Conservation (phyloP, 1,284 basidiomycete species). For the Pseudozyma thailandica region DNA sequence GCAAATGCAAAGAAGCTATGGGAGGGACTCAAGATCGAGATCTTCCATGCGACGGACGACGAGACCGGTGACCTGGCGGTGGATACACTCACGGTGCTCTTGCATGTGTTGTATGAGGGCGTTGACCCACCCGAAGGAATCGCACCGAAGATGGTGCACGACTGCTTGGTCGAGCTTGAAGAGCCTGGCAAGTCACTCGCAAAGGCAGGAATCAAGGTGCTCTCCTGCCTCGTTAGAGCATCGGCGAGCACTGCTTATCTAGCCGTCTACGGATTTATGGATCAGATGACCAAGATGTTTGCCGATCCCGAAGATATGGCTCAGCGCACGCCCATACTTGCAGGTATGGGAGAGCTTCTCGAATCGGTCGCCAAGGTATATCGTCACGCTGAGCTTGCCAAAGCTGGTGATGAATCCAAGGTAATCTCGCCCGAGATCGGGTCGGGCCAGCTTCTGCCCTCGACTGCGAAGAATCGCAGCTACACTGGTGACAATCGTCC, state of each 20-base stretch:
- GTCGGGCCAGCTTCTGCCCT: conserved; percentile 30
- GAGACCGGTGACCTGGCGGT: conserved; percentile 53
- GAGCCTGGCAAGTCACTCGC: conserved; percentile 62
- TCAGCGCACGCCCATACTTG: conserved; percentile 78
- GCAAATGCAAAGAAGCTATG: conserved; percentile 58
- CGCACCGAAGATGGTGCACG: conserved; percentile 58
- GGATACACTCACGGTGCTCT: conserved; percentile 51
- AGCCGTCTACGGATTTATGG: conserved; percentile 51
- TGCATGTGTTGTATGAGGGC: conserved; percentile 58
- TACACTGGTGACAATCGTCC: conserved; percentile 56
- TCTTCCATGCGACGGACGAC: conserved; percentile 66
- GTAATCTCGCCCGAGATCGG: conserved; percentile 8
- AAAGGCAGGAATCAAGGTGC: conserved; percentile 47
- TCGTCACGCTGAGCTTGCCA: conserved; percentile 21
- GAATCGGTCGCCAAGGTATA: conserved; percentile 52
- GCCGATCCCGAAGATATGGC: conserved; percentile 80
- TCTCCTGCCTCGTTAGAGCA: conserved; percentile 52
- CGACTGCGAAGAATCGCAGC: conserved; percentile 24
- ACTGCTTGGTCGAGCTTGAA: conserved; percentile 54
- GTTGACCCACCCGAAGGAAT: conserved; percentile 56
- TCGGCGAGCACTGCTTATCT: conserved; percentile 42
- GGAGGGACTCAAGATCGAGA: conserved; percentile 63
- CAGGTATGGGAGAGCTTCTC: conserved; percentile 57
- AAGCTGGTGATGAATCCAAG: conserved; percentile 7
- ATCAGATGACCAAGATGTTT: conserved; percentile 73